Evolutionary conservation across 306 rosid species (phyloP).

Genomic region (Gillenia trifoliata): DNA sequence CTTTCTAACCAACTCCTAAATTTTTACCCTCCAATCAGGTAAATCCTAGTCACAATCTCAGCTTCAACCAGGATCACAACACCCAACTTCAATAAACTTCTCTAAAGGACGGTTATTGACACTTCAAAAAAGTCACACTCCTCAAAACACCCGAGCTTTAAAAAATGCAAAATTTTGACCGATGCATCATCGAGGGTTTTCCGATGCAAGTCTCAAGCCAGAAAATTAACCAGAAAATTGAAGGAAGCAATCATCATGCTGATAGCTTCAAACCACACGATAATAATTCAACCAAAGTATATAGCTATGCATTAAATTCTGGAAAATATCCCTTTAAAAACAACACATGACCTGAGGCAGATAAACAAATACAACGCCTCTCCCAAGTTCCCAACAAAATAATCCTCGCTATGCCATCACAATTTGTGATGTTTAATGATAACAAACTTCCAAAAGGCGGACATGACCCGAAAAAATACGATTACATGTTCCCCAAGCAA

Average conservation of each 20-base stretch:
- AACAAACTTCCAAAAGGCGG: constrained; percentile 24
- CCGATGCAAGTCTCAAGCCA: no score
- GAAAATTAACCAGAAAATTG: no score
- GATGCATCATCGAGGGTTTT: no score
- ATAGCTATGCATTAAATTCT: not conserved
- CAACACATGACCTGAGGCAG: constrained; percentile 8
- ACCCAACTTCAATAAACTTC: no score
- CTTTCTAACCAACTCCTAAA: no score
- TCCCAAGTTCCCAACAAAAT: constrained; percentile 19
- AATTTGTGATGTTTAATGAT: constrained; percentile 26
- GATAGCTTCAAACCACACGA: not conserved
- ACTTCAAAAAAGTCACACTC: not conserved
- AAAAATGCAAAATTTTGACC: no score
- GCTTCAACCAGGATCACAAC: no score
- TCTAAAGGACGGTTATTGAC: not conserved
- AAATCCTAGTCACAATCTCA: no score
- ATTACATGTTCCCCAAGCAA: constrained; percentile 36
- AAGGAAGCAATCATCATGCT: no score
- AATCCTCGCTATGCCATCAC: constrained; percentile 20
- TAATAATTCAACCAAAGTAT: not conserved
- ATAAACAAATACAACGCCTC: constrained; percentile 17
- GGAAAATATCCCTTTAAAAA: not conserved
- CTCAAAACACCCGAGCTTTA: not conserved
- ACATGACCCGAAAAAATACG: not conserved
- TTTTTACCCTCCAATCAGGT: no score